These are phyloP conservation scores for Pythium myriotylum DNA, from an alignment of 352 stramenopile species.

Conservation along the genomic window DNA sequence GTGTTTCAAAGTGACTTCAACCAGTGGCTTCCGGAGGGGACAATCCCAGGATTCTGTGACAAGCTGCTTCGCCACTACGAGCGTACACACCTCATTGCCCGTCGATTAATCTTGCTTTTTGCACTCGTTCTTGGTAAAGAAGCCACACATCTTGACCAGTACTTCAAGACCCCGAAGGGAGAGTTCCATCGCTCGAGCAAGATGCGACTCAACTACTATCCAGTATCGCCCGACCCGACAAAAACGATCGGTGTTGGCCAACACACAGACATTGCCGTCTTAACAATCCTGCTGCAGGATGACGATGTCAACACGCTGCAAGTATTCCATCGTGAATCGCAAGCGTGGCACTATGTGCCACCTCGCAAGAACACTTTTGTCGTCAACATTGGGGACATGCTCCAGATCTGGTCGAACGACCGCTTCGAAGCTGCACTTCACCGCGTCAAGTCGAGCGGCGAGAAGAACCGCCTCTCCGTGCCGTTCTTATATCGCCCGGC, in stretches of 20 bases:
- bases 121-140: conserved; percentile 50
- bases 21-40: conserved; percentile 58
- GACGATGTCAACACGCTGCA: conserved; percentile 61
- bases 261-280: conserved; percentile 58
- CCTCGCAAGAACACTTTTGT: conserved; percentile 46
- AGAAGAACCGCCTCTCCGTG: conserved; percentile 44
- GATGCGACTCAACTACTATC: conserved; percentile 93
- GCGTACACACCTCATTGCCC: conserved; percentile 47
- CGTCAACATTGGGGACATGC: conserved; percentile 64
- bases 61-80: conserved; percentile 45
- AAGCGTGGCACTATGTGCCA: conserved; percentile 47
- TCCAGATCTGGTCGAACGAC: conserved; percentile 64
- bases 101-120: conserved; percentile 54
- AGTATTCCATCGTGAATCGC: conserved; percentile 45
- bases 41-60: conserved; percentile 55
- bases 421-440: conserved; percentile 49
- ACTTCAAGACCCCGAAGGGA: conserved; percentile 34
- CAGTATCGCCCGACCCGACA: conserved; percentile 44
- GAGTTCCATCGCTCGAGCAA: conserved; percentile 74
- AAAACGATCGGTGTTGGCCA: conserved; percentile 57
- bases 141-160: conserved; percentile 55
- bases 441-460: conserved; percentile 44
- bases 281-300: conserved; percentile 67
- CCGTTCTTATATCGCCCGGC: conserved; percentile 70
- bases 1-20: conserved; percentile 82